Evolutionary conservation across 2,329 filamentous ascomycete species (phyloP), one percentile per base, ranked within the genome.

Genomic region (Colletotrichum truncatum): DNA sequence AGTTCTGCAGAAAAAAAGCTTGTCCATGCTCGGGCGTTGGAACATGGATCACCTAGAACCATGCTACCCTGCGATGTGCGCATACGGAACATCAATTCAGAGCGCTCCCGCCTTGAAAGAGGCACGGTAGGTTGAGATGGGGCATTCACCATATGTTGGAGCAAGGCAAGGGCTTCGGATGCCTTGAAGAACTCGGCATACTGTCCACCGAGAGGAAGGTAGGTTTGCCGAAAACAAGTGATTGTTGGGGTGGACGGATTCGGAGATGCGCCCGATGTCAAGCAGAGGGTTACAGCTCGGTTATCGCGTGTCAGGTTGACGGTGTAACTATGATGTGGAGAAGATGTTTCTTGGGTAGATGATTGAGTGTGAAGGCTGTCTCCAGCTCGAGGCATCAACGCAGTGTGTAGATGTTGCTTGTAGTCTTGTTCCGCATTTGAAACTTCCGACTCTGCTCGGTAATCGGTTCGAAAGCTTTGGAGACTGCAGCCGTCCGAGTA

Each of bases 151-250:
- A 65, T 65, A 43, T 65, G 63, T 18, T 65, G 57, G 10, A 65
- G 36, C 14, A 65, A 18, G 6, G 58, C 41, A 8, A 65, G 41
- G 21, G 63, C 63, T 14, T 65, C 63, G 28, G 63, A 65, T 10
- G 63, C 63, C 34, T 65, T 65, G 57, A 65, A 65, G 36, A 65
- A 65, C 16, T 65, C 63, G 14, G 63, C 57, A 21, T 49, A 62
- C 18, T 51, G 57, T 3, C 49, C 49, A 10, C 43, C 49, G 14
- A 65, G n/a, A 9, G 63, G 34, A 10, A 65, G 57, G 4, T 46
- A 65, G 0, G 49, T 65, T 25, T 65, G 63, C 9, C 63, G 58
- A 30, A 62, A 65, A 21, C 63, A 65, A 6, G 63, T 65, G 28
- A 65, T 65, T 12, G 34, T 45, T 3, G 63, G 57, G 3, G 62